These are phyloP conservation scores for Phoma sp. DNA, from an alignment of 2,329 filamentous ascomycete genomes.

Conservation along the genomic window DNA sequence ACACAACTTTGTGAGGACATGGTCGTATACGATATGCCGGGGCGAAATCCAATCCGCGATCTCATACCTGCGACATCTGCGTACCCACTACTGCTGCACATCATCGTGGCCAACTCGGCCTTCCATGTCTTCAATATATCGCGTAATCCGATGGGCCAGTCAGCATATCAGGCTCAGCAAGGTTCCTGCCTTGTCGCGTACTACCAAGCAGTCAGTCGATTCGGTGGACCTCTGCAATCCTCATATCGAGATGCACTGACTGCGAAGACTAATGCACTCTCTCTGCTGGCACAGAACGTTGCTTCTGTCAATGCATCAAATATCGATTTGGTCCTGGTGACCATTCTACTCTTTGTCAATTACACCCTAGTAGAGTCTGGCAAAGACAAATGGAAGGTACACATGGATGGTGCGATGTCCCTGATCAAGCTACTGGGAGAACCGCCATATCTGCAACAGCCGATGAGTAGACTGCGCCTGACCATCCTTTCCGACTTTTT, in stretches of 20 bases:
- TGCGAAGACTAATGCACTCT: slow-evolving; percentile 59
- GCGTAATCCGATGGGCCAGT: slow-evolving; percentile 43
- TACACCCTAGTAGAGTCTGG: slow-evolving; percentile 61
- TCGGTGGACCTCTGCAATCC: slow-evolving; percentile 45
- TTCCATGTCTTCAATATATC: slow-evolving; percentile 55
- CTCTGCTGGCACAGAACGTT: slow-evolving; percentile 49
- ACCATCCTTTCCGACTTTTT: slow-evolving; percentile 47
- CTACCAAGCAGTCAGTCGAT: slow-evolving; percentile 49
- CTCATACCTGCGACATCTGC: slow-evolving; percentile 55
- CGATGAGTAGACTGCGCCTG: slow-evolving; percentile 44
- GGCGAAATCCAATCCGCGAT: slow-evolving; percentile 58
- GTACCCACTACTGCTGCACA: slow-evolving; percentile 55
- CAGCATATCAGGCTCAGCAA: slow-evolving; percentile 42
- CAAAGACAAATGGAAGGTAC: slow-evolving; percentile 59
- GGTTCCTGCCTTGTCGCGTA: slow-evolving; percentile 43
- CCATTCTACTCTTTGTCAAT: slow-evolving; percentile 59
- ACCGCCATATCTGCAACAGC: slow-evolving; percentile 33
- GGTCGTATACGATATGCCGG: slow-evolving; percentile 55
- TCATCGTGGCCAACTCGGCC: slow-evolving; percentile 58
- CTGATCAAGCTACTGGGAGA: slow-evolving; percentile 52
- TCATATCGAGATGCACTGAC: slow-evolving; percentile 50
- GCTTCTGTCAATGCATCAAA: slow-evolving; percentile 38
- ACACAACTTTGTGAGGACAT: slow-evolving; percentile 63
- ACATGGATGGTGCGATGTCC: slow-evolving; percentile 60
- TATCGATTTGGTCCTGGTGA: slow-evolving; percentile 54